Conservation (phyloP, 129 eudicot species). For the Arctium minus region DNA sequence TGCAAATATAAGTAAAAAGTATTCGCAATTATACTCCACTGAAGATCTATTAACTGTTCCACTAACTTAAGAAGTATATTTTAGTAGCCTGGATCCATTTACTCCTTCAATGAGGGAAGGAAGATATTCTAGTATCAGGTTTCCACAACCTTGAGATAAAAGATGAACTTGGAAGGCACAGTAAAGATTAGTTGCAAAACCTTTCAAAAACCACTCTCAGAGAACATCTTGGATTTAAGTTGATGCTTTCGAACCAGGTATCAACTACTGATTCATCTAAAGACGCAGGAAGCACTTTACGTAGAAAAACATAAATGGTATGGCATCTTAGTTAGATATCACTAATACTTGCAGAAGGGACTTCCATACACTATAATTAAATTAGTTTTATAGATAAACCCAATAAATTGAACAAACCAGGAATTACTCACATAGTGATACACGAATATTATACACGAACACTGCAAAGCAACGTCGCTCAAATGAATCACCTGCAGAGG, state of each 20-base stretch:
- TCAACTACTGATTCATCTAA: slow-evolving; percentile 1
- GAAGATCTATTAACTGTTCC: neutral
- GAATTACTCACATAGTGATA: slow-evolving; percentile 19
- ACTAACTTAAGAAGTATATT: neutral
- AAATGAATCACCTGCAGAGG: slow-evolving; percentile 17
- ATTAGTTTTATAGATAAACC: neutral
- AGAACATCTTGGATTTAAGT: neutral
- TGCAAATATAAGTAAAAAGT: neutral
- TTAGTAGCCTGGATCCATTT: neutral
- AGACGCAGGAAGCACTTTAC: neutral
- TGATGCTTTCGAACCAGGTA: neutral
- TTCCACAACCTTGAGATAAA: neutral
- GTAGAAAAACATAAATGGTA: neutral
- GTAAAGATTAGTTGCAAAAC: neutral
- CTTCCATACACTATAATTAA: neutral
- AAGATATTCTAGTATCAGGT: neutral
- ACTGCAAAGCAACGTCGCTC: neutral
- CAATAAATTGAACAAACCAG: neutral
- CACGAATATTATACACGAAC: neutral
- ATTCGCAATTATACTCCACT: neutral
- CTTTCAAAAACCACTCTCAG: neutral
- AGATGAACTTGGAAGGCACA: neutral
- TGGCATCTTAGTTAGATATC: neutral
- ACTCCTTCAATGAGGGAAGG: neutral
- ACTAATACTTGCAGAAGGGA: neutral